A percentile compares a stretch with the other conserved stretches of the same genome.
These are phyloP conservation scores for Ogataea pignaliae DNA, from an alignment of 805 yeast species.

Conservation along the genomic window DNA sequence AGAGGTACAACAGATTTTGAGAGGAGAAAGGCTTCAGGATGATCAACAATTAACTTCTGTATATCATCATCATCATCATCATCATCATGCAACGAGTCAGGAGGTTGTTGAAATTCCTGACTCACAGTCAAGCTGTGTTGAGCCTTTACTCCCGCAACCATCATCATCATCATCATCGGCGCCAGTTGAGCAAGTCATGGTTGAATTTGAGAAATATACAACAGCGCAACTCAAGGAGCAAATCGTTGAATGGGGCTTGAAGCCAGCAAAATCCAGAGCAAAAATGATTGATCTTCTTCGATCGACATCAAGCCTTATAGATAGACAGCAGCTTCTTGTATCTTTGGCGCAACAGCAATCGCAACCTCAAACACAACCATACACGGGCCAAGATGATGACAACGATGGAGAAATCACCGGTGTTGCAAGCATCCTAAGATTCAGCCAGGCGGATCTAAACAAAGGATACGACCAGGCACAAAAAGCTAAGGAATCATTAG, in stretches of 20 bases:
- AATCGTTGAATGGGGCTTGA: slow-evolving; percentile 35
- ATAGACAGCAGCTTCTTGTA: slow-evolving; percentile 2
- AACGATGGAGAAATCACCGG: neutral
- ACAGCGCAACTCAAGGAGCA: slow-evolving; percentile 19
- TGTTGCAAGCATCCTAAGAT: slow-evolving; percentile 5
- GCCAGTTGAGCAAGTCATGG: neutral
- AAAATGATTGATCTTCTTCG: slow-evolving; percentile 32
- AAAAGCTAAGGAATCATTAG: slow-evolving; percentile 7
- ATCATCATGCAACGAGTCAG: neutral
- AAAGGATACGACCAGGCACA: slow-evolving; percentile 8
- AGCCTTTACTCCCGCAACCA: neutral
- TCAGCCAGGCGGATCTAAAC: slow-evolving; percentile 13
- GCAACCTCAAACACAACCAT: slow-evolving; percentile 5
- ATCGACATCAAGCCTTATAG: slow-evolving; percentile 19
- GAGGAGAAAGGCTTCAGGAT: neutral
- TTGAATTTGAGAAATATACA: slow-evolving; percentile 14
- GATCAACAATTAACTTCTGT: too few relatives aligned
- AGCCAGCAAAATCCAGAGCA: slow-evolving; percentile 30
- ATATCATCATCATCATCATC: neutral
- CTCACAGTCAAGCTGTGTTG: slow-evolving; percentile 11
- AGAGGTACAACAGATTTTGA: slow-evolving; percentile 8
- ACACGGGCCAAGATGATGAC: neutral
- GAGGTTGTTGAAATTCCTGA: slow-evolving; percentile 12
- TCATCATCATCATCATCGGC: too few relatives aligned
- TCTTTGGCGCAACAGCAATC: slow-evolving; percentile 3